phyloP scores from a whole-genome alignment of 306 rosid genomes.

The Cajanus cajan region DNA sequence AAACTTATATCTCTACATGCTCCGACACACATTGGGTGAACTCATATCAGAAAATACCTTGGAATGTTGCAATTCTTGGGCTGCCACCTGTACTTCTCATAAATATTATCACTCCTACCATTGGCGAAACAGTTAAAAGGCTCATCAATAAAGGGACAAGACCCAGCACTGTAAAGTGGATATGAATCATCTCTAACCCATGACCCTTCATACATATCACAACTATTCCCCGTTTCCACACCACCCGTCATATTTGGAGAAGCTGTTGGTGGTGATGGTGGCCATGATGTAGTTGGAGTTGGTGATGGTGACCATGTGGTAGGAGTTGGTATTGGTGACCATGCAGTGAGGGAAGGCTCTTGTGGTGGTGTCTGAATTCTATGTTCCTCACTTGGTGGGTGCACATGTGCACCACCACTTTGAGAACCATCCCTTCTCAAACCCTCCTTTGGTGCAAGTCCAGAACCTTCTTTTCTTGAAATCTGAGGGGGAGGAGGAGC shows the following conservation, averaged over 20 bases:
- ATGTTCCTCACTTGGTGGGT: background rate
- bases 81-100: slow-evolving; percentile 67
- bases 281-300: background rate
- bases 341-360: background rate
- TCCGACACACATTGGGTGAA: background rate
- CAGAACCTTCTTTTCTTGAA: slow-evolving; percentile 36
- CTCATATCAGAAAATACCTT: slow-evolving; percentile 46
- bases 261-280: background rate
- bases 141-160: slow-evolving; percentile 72
- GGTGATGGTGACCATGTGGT: background rate
- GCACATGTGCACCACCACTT: background rate
- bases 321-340: background rate
- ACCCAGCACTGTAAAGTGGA: slow-evolving; percentile 68
- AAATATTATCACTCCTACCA: slow-evolving; percentile 58
- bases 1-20: too few species aligned
- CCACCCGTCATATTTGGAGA: slow-evolving; percentile 20
- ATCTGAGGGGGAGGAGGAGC: background rate
- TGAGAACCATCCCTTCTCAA: background rate
- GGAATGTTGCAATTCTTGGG: slow-evolving; percentile 74
- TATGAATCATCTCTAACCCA: slow-evolving; percentile 78
- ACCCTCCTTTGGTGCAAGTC: background rate
- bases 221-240: slow-evolving; percentile 38
- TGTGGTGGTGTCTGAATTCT: background rate
- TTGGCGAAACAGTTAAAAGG: slow-evolving; percentile 65
- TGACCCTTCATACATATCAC: slow-evolving; percentile 70